Percentiles rank a stretch among this genome's conserved stretches.
phyloP scores from a whole-genome alignment of 2,329 filamentous ascomycete species.

The Myriosclerotinia curreyana region DNA sequence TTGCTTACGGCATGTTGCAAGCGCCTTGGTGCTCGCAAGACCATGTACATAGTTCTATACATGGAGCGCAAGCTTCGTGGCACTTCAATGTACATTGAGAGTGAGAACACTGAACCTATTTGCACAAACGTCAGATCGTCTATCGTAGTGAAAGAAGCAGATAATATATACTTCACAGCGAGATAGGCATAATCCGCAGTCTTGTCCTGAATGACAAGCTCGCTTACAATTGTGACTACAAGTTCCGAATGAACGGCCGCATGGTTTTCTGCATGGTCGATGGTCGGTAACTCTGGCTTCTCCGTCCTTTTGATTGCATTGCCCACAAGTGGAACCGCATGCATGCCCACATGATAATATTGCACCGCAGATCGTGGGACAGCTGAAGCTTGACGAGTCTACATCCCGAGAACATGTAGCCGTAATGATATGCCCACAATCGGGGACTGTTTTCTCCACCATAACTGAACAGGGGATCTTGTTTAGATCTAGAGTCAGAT shows the following conservation, averaged over 20 bases:
- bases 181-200: constrained; percentile 48
- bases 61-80: constrained; percentile 59
- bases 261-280: constrained; percentile 47
- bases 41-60: constrained; percentile 55
- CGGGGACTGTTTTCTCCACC: constrained; percentile 50
- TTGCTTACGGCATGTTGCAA: constrained; percentile 41
- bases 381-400: constrained; percentile 43
- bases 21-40: constrained; percentile 50
- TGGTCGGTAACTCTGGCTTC: constrained; percentile 44
- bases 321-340: constrained; percentile 50
- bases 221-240: constrained; percentile 55
- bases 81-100: constrained; percentile 56
- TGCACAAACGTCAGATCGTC: neutral
- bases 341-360: constrained; percentile 55
- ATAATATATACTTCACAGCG: constrained; percentile 49
- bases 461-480: constrained; percentile 47
- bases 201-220: constrained; percentile 50
- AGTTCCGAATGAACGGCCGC: constrained; percentile 49
- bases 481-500: constrained; percentile 45
- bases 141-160: neutral
- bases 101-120: constrained; percentile 57
- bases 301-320: constrained; percentile 45
- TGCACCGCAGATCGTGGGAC: constrained; percentile 47
- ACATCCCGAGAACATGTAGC: constrained; percentile 52
- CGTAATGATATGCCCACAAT: constrained; percentile 53